Evolutionary conservation across 2,329 filamentous ascomycete species (phyloP), one percentile per base, ranked within the genome.

Genomic region (Elsinoe ampelina): DNA sequence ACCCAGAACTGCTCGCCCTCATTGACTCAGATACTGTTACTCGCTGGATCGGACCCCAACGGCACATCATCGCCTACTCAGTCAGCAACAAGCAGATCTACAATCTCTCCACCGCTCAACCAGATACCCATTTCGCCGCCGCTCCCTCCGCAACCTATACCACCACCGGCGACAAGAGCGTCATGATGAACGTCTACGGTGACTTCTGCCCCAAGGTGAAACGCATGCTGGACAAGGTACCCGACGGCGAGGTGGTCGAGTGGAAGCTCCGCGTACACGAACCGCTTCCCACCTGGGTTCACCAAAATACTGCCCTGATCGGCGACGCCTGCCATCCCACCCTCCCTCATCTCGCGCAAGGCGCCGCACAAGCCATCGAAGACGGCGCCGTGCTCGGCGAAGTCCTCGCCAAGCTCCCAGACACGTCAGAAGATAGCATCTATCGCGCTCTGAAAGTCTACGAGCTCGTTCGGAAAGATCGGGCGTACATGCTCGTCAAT

Each of bases 31-130:
- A 89, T 64, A 75, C 78, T 50, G 86, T 86, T 2, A 84, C 83
- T 38, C 80, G 87, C 51, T 91, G 86, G 87, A 85, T 91, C 54
- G 87, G 87, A 32, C 82, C 83, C 66, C 80, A 80, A 63, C 78
- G 85, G 1, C 87, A 91, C 69, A 86, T 89, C 68, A 87, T 91
- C 63, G 85, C 85, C 0, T 92, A 91, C 67, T 83, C 86, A 0
- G 83, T 92, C 42, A 77, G 80, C 60, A 80, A 77, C 65, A 82
- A 87, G 64, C 77, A 76, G 13, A 80, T 86, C 58, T 86, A 86
- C 72, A 87, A 87, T 68, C 69, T 86, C 39, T 82, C 79, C 11
- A 83, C 82, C 1, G 74, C 78, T 0, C 82, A 85, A 59, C 80
- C 81, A 0, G 80, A 84, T 58, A 72, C 69, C 30, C 79, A 84